phyloP scores from a whole-genome alignment of 2,329 filamentous ascomycete species.

The Colletotrichum zoysiae region DNA sequence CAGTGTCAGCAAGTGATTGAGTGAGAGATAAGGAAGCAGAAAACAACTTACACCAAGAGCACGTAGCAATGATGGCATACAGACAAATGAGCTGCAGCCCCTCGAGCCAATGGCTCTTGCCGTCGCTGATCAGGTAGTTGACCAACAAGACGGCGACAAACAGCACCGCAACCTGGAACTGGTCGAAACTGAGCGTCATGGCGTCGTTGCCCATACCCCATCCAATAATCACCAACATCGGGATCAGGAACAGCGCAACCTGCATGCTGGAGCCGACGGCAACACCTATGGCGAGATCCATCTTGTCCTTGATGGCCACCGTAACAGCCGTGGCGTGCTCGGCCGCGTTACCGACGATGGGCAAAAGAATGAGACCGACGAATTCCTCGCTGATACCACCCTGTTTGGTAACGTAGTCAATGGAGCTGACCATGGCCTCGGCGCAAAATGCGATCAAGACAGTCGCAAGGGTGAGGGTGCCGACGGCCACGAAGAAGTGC shows the following conservation, averaged over 20 bases:
- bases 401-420: slow-evolving; percentile 73
- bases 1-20: background rate
- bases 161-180: slow-evolving; percentile 87
- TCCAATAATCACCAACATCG: slow-evolving; percentile 80
- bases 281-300: slow-evolving; percentile 85
- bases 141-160: slow-evolving; percentile 88
- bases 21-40: rapidly evolving
- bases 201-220: slow-evolving; percentile 79
- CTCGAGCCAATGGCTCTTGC: slow-evolving; percentile 86
- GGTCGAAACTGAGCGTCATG: slow-evolving; percentile 88
- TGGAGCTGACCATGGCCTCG: slow-evolving; percentile 82
- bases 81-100: slow-evolving; percentile 81
- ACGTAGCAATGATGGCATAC: slow-evolving; percentile 83
- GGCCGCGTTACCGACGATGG: slow-evolving; percentile 86
- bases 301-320: slow-evolving; percentile 86
- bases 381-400: slow-evolving; percentile 78
- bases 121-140: slow-evolving; percentile 88
- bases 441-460: slow-evolving; percentile 85
- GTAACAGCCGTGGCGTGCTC: slow-evolving; percentile 86
- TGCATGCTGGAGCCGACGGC: slow-evolving; percentile 86
- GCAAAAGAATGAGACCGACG: slow-evolving; percentile 82
- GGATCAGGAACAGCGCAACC: slow-evolving; percentile 83
- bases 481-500: slow-evolving; percentile 77
- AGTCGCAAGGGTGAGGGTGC: slow-evolving; percentile 79
- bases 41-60: slow-evolving; percentile 68